Base-by-base conservation (phyloP, 139 green algal species). In the Desmodesmus armatus region DNA sequence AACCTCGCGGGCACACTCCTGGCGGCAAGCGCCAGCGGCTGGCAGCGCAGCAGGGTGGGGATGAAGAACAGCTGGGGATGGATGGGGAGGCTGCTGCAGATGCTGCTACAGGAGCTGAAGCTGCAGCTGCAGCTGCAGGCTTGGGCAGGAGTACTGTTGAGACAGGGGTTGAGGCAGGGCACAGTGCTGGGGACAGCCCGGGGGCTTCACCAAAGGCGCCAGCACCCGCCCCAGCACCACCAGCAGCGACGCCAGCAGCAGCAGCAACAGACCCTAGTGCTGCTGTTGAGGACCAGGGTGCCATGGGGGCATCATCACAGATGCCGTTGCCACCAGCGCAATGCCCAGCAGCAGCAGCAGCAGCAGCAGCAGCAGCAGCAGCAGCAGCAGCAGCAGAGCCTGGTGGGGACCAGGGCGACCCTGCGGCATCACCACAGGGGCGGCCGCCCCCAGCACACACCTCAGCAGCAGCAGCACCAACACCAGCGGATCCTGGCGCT, bases 21-120 rank as follows among this genome's bases (percentile, higher is more conserved):
- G 60, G 19, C 25, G 35, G 60, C 60, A 69, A 69, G n/a, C 3
- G 60, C 60, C 37, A 29, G 60, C 60, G n/a, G 5, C 60, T 39
- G n/a, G 60, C 60, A 39, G 60, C 37, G 60, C 60, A 69, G 60
- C 60, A 69, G 60, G n/a, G n/a, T n/a, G n/a, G n/a, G n/a, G n/a
- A n/a, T n/a, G n/a, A n/a, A n/a, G n/a, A n/a, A n/a, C n/a, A n/a
- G n/a, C n/a, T n/a, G n/a, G n/a, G n/a, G n/a, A n/a, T n/a, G n/a
- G n/a, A n/a, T n/a, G n/a, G n/a, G n/a, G n/a, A n/a, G n/a, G n/a
- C n/a, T n/a, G n/a, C n/a, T n/a, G n/a, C n/a, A n/a, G n/a, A n/a
- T n/a, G n/a, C n/a, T n/a, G n/a, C n/a, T n/a, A n/a, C n/a, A n/a
- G n/a, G n/a, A n/a, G n/a, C n/a, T n/a, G n/a, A n/a, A n/a, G n/a